Base-by-base conservation (phyloP, 148 eudicot genomes). In the Camellia sinensis region DNA sequence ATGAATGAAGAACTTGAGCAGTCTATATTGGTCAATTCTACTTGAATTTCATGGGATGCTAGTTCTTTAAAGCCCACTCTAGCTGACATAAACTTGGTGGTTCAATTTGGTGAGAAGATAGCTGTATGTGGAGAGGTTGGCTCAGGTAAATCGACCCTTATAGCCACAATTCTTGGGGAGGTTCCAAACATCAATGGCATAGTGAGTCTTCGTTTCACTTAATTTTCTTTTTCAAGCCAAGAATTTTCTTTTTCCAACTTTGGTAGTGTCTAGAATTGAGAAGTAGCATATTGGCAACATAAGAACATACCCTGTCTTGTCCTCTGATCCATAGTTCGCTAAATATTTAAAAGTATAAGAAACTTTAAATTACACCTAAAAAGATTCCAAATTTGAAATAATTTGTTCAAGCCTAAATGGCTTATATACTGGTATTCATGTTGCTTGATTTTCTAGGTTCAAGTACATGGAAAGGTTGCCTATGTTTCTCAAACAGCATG, bases 101-200 rank as follows among this genome's bases (percentile, higher is more conserved):
- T 89, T 72, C 79, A 63, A 79, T 73, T 69, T 21, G 93, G 94
- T 78, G 86, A 88, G 64, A 93, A 88, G 80, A 74, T 91, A 6
- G 97, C 94, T 43, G 82, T 91, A 18, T 93, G 94, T 82, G 94
- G 97, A 43, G 94, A 93, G 80, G 97, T 93, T 56, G 97, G 97
- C 12, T 91, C 97, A 0, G 97, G 97, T 11, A 93, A 93, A 81
- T 89, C 97, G 2, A 89, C 94, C 44, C 88, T 93, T 84, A 80
- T 93, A 22, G 89, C 97, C 21, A 82, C 94, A 17, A 79, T 91
- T 84, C 93, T 93, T 44, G 93, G 93, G 69, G 97, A 91, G 89
- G 90, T 93, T 62, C 94, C 97, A 14, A 83, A 64, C 63, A 83
- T 84, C 45, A 78, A 86, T 48, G 97, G 97, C 86, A 84, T 83